phyloP scores from a whole-genome alignment of 768 basidiomycete species.

The Lyophyllum shimeji region DNA sequence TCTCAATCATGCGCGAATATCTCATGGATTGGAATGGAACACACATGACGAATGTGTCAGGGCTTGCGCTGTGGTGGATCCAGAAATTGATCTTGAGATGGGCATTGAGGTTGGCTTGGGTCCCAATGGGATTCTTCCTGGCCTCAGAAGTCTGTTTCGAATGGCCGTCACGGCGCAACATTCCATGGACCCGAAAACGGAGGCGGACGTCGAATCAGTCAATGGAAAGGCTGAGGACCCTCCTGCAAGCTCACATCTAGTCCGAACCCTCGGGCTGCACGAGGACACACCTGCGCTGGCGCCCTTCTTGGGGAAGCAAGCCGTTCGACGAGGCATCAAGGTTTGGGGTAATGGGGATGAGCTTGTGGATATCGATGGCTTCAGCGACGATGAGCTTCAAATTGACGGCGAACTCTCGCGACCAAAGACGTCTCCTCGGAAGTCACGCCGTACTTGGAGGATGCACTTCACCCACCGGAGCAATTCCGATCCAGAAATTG shows the following conservation, averaged over 20 bases:
- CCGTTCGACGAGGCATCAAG: conserved; percentile 40
- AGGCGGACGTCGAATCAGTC: background rate
- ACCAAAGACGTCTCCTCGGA: background rate
- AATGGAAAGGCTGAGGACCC: background rate
- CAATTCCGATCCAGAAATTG: conserved; percentile 10
- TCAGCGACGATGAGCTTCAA: background rate
- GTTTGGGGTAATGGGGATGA: conserved; percentile 35
- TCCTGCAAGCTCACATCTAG: conserved; percentile 27
- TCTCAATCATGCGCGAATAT: conserved; percentile 52
- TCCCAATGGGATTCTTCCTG: conserved; percentile 41
- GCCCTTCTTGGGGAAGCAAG: conserved; percentile 44
- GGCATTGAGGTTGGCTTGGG: conserved; percentile 46
- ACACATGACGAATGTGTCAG: conserved; percentile 56
- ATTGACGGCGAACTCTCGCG: background rate
- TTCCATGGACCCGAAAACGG: background rate
- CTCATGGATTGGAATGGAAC: conserved; percentile 50
- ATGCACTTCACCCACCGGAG: conserved; percentile 15
- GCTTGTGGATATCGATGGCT: conserved; percentile 36
- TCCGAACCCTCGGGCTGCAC: conserved; percentile 46
- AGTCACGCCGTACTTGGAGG: conserved; percentile 10
- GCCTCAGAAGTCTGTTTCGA: conserved; percentile 47
- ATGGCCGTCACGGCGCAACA: conserved; percentile 40
- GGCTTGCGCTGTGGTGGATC: conserved; percentile 44
- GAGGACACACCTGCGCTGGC: conserved; percentile 51
- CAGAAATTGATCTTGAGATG: conserved; percentile 34